Evolutionary conservation across 495 filamentous ascomycete genomes (phyloP), one percentile per base, ranked within the genome.

Genomic region (Darksidea phi): DNA sequence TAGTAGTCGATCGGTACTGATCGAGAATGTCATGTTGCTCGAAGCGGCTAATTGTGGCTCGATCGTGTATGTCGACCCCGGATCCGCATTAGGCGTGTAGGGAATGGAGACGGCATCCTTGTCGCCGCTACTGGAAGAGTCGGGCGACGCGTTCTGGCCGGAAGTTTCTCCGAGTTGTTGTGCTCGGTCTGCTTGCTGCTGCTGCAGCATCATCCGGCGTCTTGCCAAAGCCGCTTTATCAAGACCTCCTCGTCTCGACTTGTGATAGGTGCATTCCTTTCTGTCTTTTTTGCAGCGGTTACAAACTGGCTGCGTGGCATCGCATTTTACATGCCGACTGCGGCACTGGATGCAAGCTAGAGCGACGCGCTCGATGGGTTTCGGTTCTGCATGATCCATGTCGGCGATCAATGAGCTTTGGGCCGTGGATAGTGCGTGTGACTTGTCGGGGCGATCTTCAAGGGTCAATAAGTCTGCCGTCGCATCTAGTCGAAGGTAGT

Each of bases 231-330:
- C 59, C 24, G 54, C 64, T 47, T 63, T 63, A 25, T 63, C 60
- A 7, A 67, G 59, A 2, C 64, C 64, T 46, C 64, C 64, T 48
- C 64, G 57, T 60, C 64, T 46, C 25, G 59, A 63, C 38, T 63
- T 63, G 20, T 48, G 28, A 47, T 59, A 67, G 1, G 26, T 43
- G 45, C 64, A 67, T 15, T 63, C 64, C 42, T 67, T 67, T 4
- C 64, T 59, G 24, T 67, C 59, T 34, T 55, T 37, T 41, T 48
- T 63, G 26, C 64, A 67, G 4, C 64, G 48, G n/a, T 45, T 52
- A 21, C 59, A 67, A 0, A 42, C 43, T 11, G 64, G 64, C 13
- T 54, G 48, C 0, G 42, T 60, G 0, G 64, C 26, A 42, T 67
- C 64, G 59, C 64, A 67, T 53, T 67, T 67, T 0, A 67, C 64